phyloP scores from a whole-genome alignment of 2,329 filamentous ascomycete species.

The Stachybotrys chartarum region DNA sequence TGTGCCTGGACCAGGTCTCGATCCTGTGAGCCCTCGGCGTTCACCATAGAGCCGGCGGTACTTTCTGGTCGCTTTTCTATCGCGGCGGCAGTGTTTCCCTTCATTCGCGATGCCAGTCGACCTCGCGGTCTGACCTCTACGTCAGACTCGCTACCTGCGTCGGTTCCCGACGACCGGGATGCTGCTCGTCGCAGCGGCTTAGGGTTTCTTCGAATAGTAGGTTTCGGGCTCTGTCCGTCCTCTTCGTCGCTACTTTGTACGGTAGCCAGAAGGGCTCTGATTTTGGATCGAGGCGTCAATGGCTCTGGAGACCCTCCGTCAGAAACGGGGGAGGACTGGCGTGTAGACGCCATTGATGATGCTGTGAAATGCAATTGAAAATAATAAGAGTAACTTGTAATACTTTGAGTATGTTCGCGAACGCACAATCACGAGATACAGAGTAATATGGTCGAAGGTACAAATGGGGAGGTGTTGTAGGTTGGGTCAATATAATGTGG shows the following conservation, averaged over 20 bases:
- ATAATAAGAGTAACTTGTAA: not conserved
- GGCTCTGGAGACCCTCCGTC: constrained; percentile 34
- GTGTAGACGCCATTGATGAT: constrained; percentile 39
- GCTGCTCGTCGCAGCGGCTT: not conserved
- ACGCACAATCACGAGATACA: no score
- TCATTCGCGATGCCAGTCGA: constrained; percentile 58
- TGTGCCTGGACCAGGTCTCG: constrained; percentile 17
- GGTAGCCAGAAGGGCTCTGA: constrained; percentile 44
- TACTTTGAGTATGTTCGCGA: not conserved
- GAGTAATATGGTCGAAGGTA: not conserved
- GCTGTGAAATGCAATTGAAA: constrained; percentile 3
- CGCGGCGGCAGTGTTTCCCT: constrained; percentile 22
- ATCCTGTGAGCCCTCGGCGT: not conserved
- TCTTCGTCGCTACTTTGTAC: constrained; percentile 45
- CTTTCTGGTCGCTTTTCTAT: not conserved
- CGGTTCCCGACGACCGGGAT: constrained; percentile 26
- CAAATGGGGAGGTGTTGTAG: not conserved
- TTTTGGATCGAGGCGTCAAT: constrained; percentile 46
- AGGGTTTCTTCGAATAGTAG: not conserved
- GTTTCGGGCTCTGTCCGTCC: constrained; percentile 8
- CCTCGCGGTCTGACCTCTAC: constrained; percentile 46
- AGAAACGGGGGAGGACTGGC: constrained; percentile 36
- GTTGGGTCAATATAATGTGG: constrained; percentile 3
- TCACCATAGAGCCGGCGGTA: not conserved
- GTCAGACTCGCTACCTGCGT: constrained; percentile 31